Evolutionary conservation across 345 rosid species (phyloP).

Genomic region (Ceriops tagal): DNA sequence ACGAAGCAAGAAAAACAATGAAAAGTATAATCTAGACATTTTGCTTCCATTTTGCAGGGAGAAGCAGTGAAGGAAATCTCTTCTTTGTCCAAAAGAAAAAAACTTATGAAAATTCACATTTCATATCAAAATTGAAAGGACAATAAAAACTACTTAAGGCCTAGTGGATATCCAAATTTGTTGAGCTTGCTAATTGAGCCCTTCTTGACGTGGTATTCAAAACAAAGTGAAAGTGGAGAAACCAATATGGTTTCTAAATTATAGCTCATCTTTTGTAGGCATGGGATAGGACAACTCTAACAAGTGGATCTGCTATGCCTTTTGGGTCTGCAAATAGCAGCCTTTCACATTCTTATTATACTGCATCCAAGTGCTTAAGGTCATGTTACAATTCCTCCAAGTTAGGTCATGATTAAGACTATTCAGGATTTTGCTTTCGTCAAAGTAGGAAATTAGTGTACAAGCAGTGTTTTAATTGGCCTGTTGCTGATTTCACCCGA

Average conservation of each 20-base stretch:
- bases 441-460: neutral
- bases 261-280: no score
- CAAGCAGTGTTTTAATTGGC: neutral
- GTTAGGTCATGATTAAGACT: constrained; percentile 15
- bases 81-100: neutral
- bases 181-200: neutral
- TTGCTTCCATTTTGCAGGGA: constrained; percentile 2
- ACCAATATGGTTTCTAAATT: constrained; percentile 10
- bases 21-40: neutral
- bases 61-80: neutral
- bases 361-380: no score
- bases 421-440: neutral
- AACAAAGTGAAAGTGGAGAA: constrained; percentile 19
- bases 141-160: neutral
- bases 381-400: neutral
- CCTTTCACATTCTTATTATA: no score
- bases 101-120: neutral
- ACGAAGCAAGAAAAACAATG: neutral
- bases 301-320: no score
- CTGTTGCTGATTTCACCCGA: no score
- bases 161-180: no score
- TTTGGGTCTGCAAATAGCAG: no score
- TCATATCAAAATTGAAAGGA: neutral
- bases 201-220: constrained; percentile 3
- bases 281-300: no score